phyloP scores from a whole-genome alignment of 106 monocot species.

The Dioscorea zingiberensis region DNA sequence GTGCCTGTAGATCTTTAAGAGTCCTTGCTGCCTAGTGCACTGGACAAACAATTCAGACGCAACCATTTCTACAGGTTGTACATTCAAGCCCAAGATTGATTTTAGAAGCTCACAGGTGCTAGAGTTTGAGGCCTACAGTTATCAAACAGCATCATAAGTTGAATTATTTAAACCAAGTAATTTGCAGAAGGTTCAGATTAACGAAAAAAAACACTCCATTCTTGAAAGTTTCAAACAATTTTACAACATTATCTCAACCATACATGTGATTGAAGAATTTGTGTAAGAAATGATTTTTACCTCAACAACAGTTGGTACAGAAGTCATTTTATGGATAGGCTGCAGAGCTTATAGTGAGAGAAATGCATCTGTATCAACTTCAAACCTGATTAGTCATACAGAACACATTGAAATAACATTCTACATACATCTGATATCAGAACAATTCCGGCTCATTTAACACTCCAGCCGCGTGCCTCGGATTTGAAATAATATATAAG shows the following conservation, averaged over 20 bases:
- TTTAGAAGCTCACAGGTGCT: constrained; percentile 81
- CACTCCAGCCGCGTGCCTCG: too few relatives aligned
- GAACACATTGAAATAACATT: too few relatives aligned
- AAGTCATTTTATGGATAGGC: constrained; percentile 65
- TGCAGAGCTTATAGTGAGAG: constrained; percentile 90
- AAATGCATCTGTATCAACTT: constrained; percentile 99
- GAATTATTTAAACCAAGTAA: constrained; percentile 15
- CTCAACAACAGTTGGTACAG: constrained; percentile 85
- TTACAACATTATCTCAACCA: too few relatives aligned
- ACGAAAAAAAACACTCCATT: too few relatives aligned
- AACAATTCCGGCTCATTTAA: too few relatives aligned
- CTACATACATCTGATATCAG: too few relatives aligned
- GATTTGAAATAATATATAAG: too few relatives aligned
- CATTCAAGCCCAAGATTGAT: constrained; percentile 89
- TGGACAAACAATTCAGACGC: constrained; percentile 93
- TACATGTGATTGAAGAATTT: too few relatives aligned
- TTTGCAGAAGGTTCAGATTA: background rate
- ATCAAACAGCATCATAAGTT: too few relatives aligned
- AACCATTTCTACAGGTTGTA: constrained; percentile 93
- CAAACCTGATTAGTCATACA: constrained; percentile 51
- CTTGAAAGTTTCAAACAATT: too few relatives aligned
- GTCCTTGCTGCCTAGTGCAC: constrained; percentile 89
- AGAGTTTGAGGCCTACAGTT: constrained; percentile 72
- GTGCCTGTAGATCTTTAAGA: constrained; percentile 87
- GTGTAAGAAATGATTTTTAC: constrained; percentile 19